Percentiles rank a stretch among this genome's conserved stretches.
phyloP scores from a whole-genome alignment of 2,329 filamentous ascomycete species.

The Aspergillus cejpii region DNA sequence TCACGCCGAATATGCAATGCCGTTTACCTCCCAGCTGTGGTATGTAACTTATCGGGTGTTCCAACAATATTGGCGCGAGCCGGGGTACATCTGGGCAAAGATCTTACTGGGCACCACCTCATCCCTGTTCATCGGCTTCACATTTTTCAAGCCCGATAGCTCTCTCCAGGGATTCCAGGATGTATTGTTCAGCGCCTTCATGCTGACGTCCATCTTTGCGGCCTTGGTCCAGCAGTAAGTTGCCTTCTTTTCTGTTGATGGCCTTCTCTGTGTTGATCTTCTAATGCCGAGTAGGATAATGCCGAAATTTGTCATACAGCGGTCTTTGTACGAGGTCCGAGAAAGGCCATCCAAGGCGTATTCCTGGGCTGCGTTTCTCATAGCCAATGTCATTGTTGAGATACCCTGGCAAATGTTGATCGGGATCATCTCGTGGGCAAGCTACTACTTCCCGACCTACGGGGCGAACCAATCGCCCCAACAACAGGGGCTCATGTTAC shows the following conservation, averaged over 20 bases:
- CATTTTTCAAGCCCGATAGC: conserved; percentile 66
- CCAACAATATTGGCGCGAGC: conserved; percentile 84
- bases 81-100: conserved; percentile 81
- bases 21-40: conserved; percentile 59
- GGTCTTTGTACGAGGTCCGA: conserved; percentile 74
- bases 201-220: conserved; percentile 56
- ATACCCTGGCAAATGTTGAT: conserved; percentile 74
- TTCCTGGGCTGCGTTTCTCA: conserved; percentile 77
- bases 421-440: conserved; percentile 68
- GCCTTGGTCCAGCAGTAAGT: conserved; percentile 48
- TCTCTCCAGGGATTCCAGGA: conserved; percentile 74
- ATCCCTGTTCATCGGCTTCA: conserved; percentile 72
- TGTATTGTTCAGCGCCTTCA: conserved; percentile 81
- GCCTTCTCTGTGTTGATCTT: too few relatives aligned
- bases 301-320: conserved; percentile 78
- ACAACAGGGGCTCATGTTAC: conserved; percentile 71
- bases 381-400: conserved; percentile 76
- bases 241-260: conserved; percentile 48
- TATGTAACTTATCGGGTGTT: conserved; percentile 68
- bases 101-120: conserved; percentile 55
- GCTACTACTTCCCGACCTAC: conserved; percentile 76
- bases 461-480: conserved; percentile 56
- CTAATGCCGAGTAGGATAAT: conserved; percentile 44
- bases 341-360: conserved; percentile 81
- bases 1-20: conserved; percentile 68